phyloP scores from a whole-genome alignment of 371 early-diverging fungal genomes.

The Fennellomyces sp. region DNA sequence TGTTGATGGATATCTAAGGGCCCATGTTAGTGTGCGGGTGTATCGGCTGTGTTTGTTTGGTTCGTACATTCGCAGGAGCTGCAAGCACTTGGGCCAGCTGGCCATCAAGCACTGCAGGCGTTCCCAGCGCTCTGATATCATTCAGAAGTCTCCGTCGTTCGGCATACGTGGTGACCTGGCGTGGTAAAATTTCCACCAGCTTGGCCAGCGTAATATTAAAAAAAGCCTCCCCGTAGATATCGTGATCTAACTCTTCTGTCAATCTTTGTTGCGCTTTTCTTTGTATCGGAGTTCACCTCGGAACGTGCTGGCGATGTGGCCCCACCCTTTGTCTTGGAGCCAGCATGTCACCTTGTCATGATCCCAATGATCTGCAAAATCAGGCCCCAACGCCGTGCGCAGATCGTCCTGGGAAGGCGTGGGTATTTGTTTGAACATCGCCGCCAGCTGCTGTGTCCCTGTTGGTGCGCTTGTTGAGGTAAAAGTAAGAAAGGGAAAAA shows the following conservation, averaged over 20 bases:
- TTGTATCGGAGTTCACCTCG: conserved; percentile 32
- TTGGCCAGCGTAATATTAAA: conserved; percentile 44
- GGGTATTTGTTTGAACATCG: conserved; percentile 19
- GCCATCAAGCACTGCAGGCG: conserved; percentile 6
- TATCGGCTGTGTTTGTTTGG: background rate
- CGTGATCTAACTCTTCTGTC: conserved; percentile 26
- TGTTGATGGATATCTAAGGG: conserved; percentile 29
- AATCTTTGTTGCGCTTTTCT: background rate
- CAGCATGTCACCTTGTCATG: conserved; percentile 41
- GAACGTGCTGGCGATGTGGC: conserved; percentile 39
- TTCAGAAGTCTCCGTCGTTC: conserved; percentile 51
- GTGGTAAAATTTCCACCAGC: conserved; percentile 41
- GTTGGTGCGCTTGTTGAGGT: background rate
- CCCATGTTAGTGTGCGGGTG: background rate
- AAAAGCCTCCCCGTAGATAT: conserved; percentile 39
- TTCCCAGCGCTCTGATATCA: conserved; percentile 40
- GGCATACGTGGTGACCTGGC: conserved; percentile 46
- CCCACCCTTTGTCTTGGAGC: conserved; percentile 50
- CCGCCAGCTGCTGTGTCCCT: background rate
- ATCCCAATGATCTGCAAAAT: conserved; percentile 34
- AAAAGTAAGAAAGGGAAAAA: background rate
- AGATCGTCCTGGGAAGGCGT: conserved; percentile 35
- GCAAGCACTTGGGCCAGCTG: background rate
- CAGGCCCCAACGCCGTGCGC: conserved; percentile 18
- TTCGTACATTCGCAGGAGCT: conserved; percentile 13